Evolutionary conservation across 1,284 basidiomycete genomes (phyloP).

Genomic region (Rhodotorula sp.): DNA sequence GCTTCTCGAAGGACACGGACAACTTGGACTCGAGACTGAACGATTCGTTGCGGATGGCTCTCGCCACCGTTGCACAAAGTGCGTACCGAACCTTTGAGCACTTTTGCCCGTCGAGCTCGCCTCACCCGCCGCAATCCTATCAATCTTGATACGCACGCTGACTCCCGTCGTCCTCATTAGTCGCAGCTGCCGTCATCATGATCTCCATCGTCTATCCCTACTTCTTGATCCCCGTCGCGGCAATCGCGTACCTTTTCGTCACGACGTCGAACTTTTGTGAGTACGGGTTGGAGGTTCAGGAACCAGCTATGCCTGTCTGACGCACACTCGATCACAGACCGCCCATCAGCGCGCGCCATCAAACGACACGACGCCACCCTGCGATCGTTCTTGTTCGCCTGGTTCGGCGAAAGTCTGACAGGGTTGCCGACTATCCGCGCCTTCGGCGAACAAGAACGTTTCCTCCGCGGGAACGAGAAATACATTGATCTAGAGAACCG

Average conservation of each 20-base stretch:
- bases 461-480: slow-evolving; percentile 16
- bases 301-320: slow-evolving; percentile 1
- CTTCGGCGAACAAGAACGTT: slow-evolving; percentile 24
- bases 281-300: background rate
- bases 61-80: slow-evolving; percentile 50
- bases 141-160: slow-evolving; percentile 48
- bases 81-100: slow-evolving; percentile 63
- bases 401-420: slow-evolving; percentile 53
- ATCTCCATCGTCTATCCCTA: slow-evolving; percentile 54
- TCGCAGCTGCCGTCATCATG: slow-evolving; percentile 15
- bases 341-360: slow-evolving; percentile 66
- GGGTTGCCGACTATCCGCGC: slow-evolving; percentile 71
- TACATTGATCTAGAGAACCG: slow-evolving; percentile 49
- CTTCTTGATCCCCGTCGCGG: slow-evolving; percentile 56
- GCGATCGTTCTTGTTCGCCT: slow-evolving; percentile 45
- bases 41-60: slow-evolving; percentile 26
- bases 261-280: slow-evolving; percentile 6
- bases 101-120: slow-evolving; percentile 59
- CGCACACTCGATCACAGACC: slow-evolving; percentile 56
- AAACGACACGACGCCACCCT: slow-evolving; percentile 58
- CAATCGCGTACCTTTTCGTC: slow-evolving; percentile 51
- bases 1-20: slow-evolving; percentile 47
- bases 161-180: background rate
- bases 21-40: slow-evolving; percentile 58
- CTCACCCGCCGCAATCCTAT: no score